phyloP scores from a whole-genome alignment of 1,284 basidiomycete species.

The Polyporus tsugae region DNA sequence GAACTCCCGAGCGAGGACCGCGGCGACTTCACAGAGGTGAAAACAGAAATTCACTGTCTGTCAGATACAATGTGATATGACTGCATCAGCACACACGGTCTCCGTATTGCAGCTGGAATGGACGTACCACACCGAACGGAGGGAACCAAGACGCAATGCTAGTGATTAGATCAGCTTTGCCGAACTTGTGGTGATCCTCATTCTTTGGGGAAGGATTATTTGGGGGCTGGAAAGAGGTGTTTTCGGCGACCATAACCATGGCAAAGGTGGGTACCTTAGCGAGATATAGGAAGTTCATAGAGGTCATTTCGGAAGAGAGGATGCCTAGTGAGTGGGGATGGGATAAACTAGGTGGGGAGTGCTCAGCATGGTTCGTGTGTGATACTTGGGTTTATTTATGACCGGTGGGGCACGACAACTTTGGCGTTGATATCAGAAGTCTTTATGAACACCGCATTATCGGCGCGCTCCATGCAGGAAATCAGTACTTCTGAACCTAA shows the following conservation, averaged over 20 bases:
- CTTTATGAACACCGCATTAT: no score
- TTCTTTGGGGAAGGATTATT: background rate
- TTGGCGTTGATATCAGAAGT: no score
- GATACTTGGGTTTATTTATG: no score
- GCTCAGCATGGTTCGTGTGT: no score
- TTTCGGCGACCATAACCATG: background rate
- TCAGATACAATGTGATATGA: background rate
- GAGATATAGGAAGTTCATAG: background rate
- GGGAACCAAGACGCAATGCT: background rate
- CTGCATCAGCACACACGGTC: background rate
- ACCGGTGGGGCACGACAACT: no score
- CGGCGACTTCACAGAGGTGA: conserved; percentile 12
- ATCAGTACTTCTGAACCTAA: no score
- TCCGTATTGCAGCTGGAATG: background rate
- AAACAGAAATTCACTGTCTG: background rate
- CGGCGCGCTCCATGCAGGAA: no score
- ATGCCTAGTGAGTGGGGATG: no score
- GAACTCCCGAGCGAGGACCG: conserved; percentile 11
- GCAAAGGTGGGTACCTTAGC: background rate
- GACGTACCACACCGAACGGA: background rate
- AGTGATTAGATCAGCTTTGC: background rate
- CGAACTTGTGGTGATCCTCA: background rate
- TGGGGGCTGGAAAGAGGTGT: background rate
- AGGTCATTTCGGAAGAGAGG: background rate
- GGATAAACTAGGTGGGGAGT: no score